phyloP scores from a whole-genome alignment of 441 rosid genomes.

The Isatis lusitanica region DNA sequence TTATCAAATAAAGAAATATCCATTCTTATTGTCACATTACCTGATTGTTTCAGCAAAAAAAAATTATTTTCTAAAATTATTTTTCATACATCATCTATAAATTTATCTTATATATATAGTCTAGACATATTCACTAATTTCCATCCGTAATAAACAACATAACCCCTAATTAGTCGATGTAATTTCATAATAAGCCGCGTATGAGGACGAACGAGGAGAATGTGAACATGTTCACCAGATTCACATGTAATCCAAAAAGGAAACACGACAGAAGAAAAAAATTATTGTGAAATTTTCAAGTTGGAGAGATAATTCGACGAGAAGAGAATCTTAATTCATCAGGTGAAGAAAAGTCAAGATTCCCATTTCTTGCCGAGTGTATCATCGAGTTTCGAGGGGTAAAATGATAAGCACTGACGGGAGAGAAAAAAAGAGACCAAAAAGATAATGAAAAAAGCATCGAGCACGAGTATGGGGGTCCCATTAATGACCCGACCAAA shows the following conservation, averaged over 20 bases:
- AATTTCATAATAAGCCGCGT: neutral
- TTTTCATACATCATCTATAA: neutral
- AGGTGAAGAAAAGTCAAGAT: conserved; percentile 6
- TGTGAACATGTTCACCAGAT: conserved; percentile 29
- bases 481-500: neutral
- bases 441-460: neutral
- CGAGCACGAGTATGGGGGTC: neutral
- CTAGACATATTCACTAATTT: too few relatives aligned
- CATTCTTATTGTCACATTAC: neutral
- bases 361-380: conserved; percentile 2
- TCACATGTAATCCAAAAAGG: conserved; percentile 1
- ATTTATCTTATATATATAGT: neutral
- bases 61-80: neutral
- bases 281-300: neutral
- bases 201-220: neutral
- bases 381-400: neutral
- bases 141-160: too few relatives aligned
- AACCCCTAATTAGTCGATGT: neutral
- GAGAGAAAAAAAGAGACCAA: neutral
- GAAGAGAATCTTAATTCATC: neutral
- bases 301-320: neutral
- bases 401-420: neutral
- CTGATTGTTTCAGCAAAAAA: neutral
- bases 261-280: neutral
- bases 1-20: too few relatives aligned